Percentiles rank a stretch among this genome's conserved stretches.
These are phyloP conservation scores for Didymella glomerata DNA, from an alignment of 2,329 filamentous ascomycete genomes.

Conservation along the genomic window DNA sequence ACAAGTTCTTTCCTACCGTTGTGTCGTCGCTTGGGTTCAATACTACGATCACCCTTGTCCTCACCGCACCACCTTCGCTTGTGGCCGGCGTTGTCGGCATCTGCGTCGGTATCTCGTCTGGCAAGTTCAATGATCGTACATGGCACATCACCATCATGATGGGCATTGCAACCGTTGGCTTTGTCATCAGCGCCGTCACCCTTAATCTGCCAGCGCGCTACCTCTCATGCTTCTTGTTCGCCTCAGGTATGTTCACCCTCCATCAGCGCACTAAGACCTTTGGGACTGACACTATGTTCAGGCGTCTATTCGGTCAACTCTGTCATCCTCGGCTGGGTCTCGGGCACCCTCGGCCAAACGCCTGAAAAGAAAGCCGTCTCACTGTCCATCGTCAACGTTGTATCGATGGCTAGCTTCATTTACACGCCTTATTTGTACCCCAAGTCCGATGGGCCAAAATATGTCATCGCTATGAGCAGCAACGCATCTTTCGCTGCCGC, in stretches of 20 bases:
- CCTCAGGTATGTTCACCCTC: conserved; percentile 22
- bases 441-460: conserved; percentile 33
- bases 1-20: conserved; percentile 56
- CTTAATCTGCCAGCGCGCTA: conserved; percentile 49
- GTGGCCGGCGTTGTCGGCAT: conserved; percentile 41
- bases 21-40: conserved; percentile 61
- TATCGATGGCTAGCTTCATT: conserved; percentile 53
- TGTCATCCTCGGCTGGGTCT: conserved; percentile 53
- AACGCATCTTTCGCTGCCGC: conserved; percentile 33
- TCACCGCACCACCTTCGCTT: conserved; percentile 51
- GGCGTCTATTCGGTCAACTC: conserved; percentile 38
- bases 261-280: background rate
- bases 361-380: conserved; percentile 56
- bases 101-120: conserved; percentile 46
- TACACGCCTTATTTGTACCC: conserved; percentile 54
- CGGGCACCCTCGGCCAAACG: conserved; percentile 53
- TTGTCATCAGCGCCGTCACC: conserved; percentile 48
- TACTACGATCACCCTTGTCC: conserved; percentile 60
- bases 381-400: conserved; percentile 55
- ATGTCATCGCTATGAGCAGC: conserved; percentile 33
- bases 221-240: conserved; percentile 41
- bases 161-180: conserved; percentile 49
- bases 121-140: conserved; percentile 51
- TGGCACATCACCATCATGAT: conserved; percentile 53
- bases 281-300: background rate